Evolutionary conservation across 441 rosid genomes (phyloP).

Genomic region (Erodium texanum): DNA sequence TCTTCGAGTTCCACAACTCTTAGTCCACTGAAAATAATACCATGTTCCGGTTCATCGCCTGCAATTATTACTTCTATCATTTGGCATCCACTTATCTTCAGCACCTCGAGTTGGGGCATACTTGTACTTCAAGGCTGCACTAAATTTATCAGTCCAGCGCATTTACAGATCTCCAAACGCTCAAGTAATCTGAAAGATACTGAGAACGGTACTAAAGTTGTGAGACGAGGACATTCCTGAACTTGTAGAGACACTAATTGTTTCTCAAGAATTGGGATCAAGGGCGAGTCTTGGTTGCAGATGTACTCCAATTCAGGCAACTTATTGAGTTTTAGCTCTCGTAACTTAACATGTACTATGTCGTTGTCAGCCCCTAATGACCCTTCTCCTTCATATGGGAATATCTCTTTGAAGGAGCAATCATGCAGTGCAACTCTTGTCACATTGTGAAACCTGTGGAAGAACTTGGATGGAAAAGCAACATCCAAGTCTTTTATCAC

Average conservation of each 20-base stretch:
- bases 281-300: not conserved
- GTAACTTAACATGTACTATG: not conserved
- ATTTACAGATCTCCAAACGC: conserved; percentile 18
- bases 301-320: not conserved
- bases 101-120: conserved; percentile 16
- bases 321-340: not conserved
- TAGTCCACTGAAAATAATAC: conserved; percentile 19
- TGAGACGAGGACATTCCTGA: conserved; percentile 13
- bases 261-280: not conserved
- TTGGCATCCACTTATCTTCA: conserved; percentile 19
- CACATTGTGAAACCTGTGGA: not conserved
- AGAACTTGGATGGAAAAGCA: not conserved
- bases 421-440: not conserved
- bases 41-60: not conserved
- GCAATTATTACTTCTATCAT: conserved; percentile 16
- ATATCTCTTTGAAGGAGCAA: conserved; percentile 1
- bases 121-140: conserved; percentile 19
- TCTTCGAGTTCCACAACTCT: conserved; percentile 10
- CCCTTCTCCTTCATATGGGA: not conserved
- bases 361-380: not conserved
- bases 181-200: conserved; percentile 17
- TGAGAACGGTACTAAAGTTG: conserved; percentile 7
- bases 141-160: conserved; percentile 18
- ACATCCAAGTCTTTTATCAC: not conserved
- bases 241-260: not conserved